Evolutionary conservation across 306 rosid genomes (phyloP).

Genomic region (Cucurbita maxima): DNA sequence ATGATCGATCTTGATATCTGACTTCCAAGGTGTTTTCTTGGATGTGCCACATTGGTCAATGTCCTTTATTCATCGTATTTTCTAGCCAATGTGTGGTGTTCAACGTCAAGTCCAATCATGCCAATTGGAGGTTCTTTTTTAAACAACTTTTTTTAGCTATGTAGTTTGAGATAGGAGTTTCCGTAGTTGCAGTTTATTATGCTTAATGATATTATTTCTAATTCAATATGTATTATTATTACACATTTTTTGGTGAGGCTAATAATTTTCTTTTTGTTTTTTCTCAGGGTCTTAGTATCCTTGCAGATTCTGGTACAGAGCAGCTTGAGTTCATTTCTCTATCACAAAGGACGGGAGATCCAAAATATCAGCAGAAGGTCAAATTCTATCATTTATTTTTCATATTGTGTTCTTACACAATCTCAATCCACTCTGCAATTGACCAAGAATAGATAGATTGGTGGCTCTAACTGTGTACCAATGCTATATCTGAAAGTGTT

Average conservation of each 20-base stretch:
- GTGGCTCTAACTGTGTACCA: not conserved
- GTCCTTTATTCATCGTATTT: not conserved
- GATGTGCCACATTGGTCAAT: not conserved
- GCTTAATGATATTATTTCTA: conserved; percentile 9
- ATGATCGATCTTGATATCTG: not conserved
- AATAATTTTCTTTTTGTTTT: conserved; percentile 11
- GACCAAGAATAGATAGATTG: not conserved
- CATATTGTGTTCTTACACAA: not conserved
- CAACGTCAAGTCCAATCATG: not conserved
- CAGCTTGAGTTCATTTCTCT: conserved; percentile 94
- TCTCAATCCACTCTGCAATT: not conserved
- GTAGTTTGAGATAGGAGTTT: not conserved
- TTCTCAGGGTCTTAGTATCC: conserved; percentile 69
- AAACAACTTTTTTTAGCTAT: not conserved
- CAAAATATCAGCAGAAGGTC: conserved; percentile 87
- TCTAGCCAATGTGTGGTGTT: not conserved
- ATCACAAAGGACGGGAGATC: conserved; percentile 95
- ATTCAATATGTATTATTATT: not conserved
- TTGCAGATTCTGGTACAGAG: conserved; percentile 97
- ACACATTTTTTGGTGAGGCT: not conserved
- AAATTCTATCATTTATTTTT: not conserved
- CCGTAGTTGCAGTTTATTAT: not conserved
- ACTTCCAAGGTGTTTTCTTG: not conserved
- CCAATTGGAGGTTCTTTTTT: not conserved
- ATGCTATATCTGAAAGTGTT: not conserved